phyloP scores from a whole-genome alignment of 2,329 filamentous ascomycete species.

The Penicillium sp. region DNA sequence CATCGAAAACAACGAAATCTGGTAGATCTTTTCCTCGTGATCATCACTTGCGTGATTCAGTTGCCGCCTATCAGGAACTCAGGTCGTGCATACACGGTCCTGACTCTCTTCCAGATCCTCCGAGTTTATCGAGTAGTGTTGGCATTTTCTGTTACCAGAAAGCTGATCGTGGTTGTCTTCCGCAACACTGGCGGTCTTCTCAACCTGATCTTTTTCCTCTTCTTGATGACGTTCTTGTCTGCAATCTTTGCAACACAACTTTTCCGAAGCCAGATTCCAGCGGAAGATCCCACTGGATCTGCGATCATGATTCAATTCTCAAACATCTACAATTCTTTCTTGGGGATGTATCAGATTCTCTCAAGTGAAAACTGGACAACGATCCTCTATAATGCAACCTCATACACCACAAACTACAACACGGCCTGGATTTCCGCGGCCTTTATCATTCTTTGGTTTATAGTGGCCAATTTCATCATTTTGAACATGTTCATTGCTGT shows the following conservation, averaged over 20 bases:
- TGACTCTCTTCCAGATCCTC: constrained; percentile 90
- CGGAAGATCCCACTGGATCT: constrained; percentile 61
- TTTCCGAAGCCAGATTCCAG: constrained; percentile 81
- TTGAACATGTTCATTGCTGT: constrained; percentile 99
- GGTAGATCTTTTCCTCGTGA: constrained; percentile 75
- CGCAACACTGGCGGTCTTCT: constrained; percentile 89
- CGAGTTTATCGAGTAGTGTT: constrained; percentile 90
- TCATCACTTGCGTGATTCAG: constrained; percentile 82
- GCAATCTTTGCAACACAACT: constrained; percentile 92
- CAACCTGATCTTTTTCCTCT: constrained; percentile 95
- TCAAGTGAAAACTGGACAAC: constrained; percentile 96
- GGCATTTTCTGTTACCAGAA: constrained; percentile 81
- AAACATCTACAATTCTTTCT: constrained; percentile 91
- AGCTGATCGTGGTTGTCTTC: constrained; percentile 82
- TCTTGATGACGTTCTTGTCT: constrained; percentile 89
- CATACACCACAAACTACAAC: constrained; percentile 62
- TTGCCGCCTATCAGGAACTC: constrained; percentile 76
- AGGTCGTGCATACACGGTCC: constrained; percentile 75
- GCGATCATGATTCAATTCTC: constrained; percentile 74
- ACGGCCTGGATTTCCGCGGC: constrained; percentile 92
- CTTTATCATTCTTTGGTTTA: constrained; percentile 94
- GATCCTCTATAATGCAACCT: constrained; percentile 80
- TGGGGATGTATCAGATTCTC: constrained; percentile 96
- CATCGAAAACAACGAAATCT: constrained; percentile 72
- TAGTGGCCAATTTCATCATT: constrained; percentile 90